These are phyloP conservation scores for Diplodia mutila DNA, from an alignment of 2,329 filamentous ascomycete genomes.

Conservation along the genomic window DNA sequence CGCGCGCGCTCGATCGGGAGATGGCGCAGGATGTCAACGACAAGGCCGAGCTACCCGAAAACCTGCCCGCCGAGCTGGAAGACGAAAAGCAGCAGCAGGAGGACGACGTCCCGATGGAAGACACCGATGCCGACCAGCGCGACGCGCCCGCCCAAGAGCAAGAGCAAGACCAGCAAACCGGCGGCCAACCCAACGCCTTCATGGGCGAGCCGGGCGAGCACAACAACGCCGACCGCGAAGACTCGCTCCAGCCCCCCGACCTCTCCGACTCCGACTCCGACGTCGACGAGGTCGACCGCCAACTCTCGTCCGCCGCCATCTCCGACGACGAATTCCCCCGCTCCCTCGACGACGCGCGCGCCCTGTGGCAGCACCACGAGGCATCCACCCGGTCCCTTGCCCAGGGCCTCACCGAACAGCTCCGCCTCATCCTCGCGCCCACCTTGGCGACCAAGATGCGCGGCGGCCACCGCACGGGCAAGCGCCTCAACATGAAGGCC, in stretches of 20 bases:
- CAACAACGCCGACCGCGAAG: slow-evolving; percentile 36
- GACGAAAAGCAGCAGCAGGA: slow-evolving; percentile 29
- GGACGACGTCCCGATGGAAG: slow-evolving; percentile 53
- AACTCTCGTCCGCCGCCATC: slow-evolving; percentile 50
- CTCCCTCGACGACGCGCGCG: slow-evolving; percentile 60
- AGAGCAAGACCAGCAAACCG: slow-evolving; percentile 32
- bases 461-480: slow-evolving; percentile 94
- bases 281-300: slow-evolving; percentile 54
- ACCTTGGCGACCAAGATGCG: slow-evolving; percentile 95
- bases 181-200: slow-evolving; percentile 48
- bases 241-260: slow-evolving; percentile 44
- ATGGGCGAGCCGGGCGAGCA: slow-evolving; percentile 49
- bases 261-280: slow-evolving; percentile 44
- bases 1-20: slow-evolving; percentile 80
- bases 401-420: slow-evolving; percentile 86
- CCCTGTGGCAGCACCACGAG: slow-evolving; percentile 86
- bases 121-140: slow-evolving; percentile 43
- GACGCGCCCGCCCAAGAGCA: slow-evolving; percentile 32
- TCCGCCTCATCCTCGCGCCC: slow-evolving; percentile 91
- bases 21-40: slow-evolving; percentile 79
- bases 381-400: slow-evolving; percentile 82
- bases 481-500: slow-evolving; percentile 97
- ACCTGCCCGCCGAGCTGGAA: slow-evolving; percentile 35
- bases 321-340: slow-evolving; percentile 6
- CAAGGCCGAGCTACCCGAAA: slow-evolving; percentile 41